Base-by-base conservation (phyloP, 768 basidiomycete species). In the Lentinula boryana region DNA sequence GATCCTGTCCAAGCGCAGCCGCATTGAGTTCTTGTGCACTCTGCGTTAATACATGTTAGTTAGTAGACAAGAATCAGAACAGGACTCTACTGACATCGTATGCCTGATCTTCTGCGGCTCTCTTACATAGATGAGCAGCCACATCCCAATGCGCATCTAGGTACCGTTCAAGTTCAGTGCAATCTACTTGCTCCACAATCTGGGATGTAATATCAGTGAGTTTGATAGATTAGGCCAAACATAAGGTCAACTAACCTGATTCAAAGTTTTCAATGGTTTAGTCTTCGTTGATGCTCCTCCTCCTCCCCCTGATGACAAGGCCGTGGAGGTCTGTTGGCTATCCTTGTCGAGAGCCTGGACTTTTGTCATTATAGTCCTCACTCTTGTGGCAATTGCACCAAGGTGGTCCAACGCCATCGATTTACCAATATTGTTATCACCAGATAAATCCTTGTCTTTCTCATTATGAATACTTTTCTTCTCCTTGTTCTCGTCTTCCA, bases 331-430 rank as follows among this genome's bases (percentile, higher is more conserved):
- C 18, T 55, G 10, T 12, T 13, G 6, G 5, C 32, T 23, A 13
- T 44, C 40, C 61, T n/a, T 64, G 62, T 62, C 69, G 70, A 65
- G 67, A 41, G 64, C 70, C 66, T 79, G 75, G 18, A 80, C 74
- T 56, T 76, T 82, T 49, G 87, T 71, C 55, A 76, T 74, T 40
- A 83, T 87, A 0, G 82, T 74, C 35, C 90, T 82, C 44, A 98
- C 80, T 44, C 85, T 84, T 4, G 94, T 90, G 23, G 91, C 95
- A 56, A 99, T 92, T n/a, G 88, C 80, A 9, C 97, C 97, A 0
- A 99, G 78, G 72, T 98, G 93, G 69, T 99, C 97, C 38, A 98
- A 77, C 0, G 95, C 92, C 63, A 97, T 87, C 1, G 86, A 86
- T 71, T 95, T 96, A 0, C 89, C 86, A 0, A 93, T 92, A 66